These are phyloP conservation scores for Singerocomus rubriflavus DNA, from an alignment of 1,284 basidiomycete species.

Conservation along the genomic window DNA sequence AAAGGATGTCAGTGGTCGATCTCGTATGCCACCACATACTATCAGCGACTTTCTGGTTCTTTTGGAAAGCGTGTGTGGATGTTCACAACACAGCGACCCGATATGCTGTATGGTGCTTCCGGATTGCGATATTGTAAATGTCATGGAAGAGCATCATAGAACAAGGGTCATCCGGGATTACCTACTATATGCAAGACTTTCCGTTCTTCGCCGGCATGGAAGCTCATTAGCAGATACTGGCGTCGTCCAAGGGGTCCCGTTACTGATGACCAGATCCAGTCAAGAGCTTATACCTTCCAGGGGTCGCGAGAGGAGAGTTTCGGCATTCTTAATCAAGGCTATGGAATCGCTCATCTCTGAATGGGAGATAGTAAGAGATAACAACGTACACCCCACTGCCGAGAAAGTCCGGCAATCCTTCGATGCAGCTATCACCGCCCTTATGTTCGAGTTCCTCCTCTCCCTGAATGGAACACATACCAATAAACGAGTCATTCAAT, in stretches of 20 bases:
- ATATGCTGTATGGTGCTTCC: conserved; percentile 55
- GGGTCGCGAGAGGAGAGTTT: conserved; percentile 62
- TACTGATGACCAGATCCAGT: conserved; percentile 12
- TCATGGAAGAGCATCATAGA: conserved; percentile 55
- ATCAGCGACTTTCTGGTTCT: conserved; percentile 63
- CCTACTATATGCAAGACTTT: conserved; percentile 62
- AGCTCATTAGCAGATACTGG: background rate
- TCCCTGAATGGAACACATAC: conserved; percentile 57
- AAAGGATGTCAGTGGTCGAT: conserved; percentile 35
- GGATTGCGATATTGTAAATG: conserved; percentile 60
- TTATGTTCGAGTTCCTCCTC: conserved; percentile 70
- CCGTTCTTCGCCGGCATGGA: conserved; percentile 35
- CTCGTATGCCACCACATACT: conserved; percentile 48
- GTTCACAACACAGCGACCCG: conserved; percentile 46
- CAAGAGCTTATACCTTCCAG: conserved; percentile 42
- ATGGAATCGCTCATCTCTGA: conserved; percentile 50
- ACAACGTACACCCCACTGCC: conserved; percentile 42
- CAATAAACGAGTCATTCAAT: conserved; percentile 59
- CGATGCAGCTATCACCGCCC: conserved; percentile 62
- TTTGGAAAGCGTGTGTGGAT: conserved; percentile 58
- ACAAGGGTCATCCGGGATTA: conserved; percentile 66
- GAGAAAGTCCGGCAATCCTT: conserved; percentile 65
- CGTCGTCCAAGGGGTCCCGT: conserved; percentile 5
- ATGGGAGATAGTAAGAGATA: conserved; percentile 45
- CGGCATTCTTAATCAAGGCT: conserved; percentile 57